Evolutionary conservation across 2,329 filamentous ascomycete species (phyloP).

Genomic region (Macrophomina tecta): DNA sequence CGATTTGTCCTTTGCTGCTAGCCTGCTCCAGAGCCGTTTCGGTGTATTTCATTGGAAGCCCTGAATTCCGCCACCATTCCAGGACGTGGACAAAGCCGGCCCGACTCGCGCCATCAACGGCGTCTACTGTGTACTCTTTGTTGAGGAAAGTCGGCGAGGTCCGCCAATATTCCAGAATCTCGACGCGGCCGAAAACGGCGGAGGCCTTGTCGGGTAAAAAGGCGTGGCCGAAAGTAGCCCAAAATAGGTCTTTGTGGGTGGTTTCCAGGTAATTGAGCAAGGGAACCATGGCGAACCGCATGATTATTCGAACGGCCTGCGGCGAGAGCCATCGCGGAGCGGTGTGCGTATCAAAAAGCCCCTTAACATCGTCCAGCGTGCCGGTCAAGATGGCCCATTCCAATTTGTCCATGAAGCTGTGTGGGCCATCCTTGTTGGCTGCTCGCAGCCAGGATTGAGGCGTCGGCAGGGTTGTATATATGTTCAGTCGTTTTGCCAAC

Average conservation of each 20-base stretch:
- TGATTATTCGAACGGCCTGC: constrained; percentile 83
- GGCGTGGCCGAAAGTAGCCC: constrained; percentile 80
- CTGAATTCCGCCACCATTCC: constrained; percentile 89
- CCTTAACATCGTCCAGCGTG: constrained; percentile 72
- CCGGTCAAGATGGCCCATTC: constrained; percentile 85
- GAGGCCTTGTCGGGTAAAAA: constrained; percentile 88
- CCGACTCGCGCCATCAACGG: constrained; percentile 84
- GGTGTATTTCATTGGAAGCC: constrained; percentile 81
- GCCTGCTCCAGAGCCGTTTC: constrained; percentile 88
- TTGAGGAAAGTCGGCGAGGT: constrained; percentile 81
- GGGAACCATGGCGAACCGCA: constrained; percentile 85
- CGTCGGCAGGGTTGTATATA: constrained; percentile 77
- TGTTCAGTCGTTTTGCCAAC: constrained; percentile 77
- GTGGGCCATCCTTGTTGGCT: constrained; percentile 67
- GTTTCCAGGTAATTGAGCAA: constrained; percentile 76
- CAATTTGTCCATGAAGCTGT: constrained; percentile 76
- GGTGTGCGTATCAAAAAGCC: constrained; percentile 71
- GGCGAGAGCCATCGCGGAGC: constrained; percentile 78
- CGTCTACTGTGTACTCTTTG: constrained; percentile 84
- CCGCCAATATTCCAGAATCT: constrained; percentile 91
- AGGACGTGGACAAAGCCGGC: constrained; percentile 85
- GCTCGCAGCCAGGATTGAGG: constrained; percentile 75
- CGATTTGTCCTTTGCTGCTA: constrained; percentile 80
- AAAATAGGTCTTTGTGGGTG: constrained; percentile 76
- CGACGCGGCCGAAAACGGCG: constrained; percentile 80